These are phyloP conservation scores for Cytospora piceae DNA, from an alignment of 2,329 filamentous ascomycete genomes.

Conservation along the genomic window DNA sequence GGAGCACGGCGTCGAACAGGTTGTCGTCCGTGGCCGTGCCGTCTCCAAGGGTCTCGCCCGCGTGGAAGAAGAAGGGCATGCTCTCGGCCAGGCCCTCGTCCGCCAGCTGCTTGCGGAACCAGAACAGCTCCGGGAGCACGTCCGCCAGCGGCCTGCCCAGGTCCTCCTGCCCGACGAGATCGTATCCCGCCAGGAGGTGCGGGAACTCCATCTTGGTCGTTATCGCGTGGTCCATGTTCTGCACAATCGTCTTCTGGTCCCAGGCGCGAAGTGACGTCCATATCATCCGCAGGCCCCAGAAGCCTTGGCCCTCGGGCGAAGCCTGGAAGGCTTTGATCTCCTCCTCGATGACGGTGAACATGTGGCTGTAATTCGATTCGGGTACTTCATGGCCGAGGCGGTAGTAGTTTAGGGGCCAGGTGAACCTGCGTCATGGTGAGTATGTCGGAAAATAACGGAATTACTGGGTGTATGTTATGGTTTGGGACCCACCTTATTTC, in stretches of 20 bases:
- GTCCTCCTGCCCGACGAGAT: conserved; percentile 89
- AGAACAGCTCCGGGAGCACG: conserved; percentile 83
- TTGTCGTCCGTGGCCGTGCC: conserved; percentile 78
- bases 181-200: conserved; percentile 81
- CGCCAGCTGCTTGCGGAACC: conserved; percentile 86
- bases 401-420: conserved; percentile 74
- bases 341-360: conserved; percentile 75
- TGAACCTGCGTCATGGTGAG: conserved; percentile 52
- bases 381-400: conserved; percentile 65
- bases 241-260: conserved; percentile 67
- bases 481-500: conserved; percentile 63
- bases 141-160: conserved; percentile 74
- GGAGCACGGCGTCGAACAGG: conserved; percentile 84
- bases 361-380: conserved; percentile 68
- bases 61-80: conserved; percentile 95
- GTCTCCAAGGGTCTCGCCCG: conserved; percentile 80
- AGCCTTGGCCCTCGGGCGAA: conserved; percentile 70
- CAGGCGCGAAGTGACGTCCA: conserved; percentile 76
- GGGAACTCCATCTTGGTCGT: conserved; percentile 78
- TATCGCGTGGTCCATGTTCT: conserved; percentile 88
- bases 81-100: conserved; percentile 68
- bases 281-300: conserved; percentile 85
- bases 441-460: neutral
- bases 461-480: neutral
- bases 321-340: conserved; percentile 77